phyloP scores from a whole-genome alignment of 2,329 filamentous ascomycete species.

The Rhynchosporium graminicola region DNA sequence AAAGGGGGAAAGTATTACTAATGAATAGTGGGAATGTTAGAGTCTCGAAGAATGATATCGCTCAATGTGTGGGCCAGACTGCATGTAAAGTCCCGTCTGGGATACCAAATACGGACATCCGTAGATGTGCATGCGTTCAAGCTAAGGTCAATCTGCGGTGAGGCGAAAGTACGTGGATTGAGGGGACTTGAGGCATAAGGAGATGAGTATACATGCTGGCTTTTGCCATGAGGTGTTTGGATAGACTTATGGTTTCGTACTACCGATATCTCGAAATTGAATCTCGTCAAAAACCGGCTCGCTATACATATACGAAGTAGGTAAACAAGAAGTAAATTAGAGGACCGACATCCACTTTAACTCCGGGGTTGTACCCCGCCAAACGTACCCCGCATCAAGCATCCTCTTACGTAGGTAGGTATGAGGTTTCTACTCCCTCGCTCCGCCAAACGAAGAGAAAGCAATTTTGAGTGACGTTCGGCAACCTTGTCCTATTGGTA shows the following conservation, averaged over 20 bases:
- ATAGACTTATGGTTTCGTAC: neutral
- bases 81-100: neutral
- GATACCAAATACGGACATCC: neutral
- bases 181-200: neutral
- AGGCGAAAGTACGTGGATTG: neutral
- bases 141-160: neutral
- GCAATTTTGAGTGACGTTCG: neutral
- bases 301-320: no score
- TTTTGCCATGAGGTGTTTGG: neutral
- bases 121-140: neutral
- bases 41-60: neutral
- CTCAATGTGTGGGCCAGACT: neutral
- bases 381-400: constrained; percentile 9
- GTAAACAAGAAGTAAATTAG: no score
- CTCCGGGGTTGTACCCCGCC: constrained; percentile 3
- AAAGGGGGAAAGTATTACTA: neutral
- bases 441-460: no score
- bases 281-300: no score
- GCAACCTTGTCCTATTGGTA: neutral
- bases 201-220: neutral
- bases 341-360: neutral
- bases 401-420: no score
- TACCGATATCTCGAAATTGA: no score
- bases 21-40: neutral
- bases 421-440: no score